A percentile compares a stretch with the other conserved stretches of the same genome.
These are phyloP conservation scores for Lipomyces yamadae DNA, from an alignment of 805 yeast genomes.

Conservation along the genomic window DNA sequence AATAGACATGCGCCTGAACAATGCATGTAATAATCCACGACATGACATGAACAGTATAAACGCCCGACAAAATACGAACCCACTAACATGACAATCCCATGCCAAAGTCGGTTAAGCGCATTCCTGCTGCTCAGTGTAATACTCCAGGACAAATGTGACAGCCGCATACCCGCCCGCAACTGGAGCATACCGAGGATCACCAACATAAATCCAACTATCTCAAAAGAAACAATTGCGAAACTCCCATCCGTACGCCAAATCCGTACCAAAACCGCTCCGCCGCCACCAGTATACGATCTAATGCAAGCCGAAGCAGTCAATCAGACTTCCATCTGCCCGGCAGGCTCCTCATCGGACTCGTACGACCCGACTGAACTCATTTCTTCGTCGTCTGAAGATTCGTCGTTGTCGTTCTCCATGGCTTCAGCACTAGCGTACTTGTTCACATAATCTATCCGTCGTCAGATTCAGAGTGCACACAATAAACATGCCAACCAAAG, in stretches of 20 bases:
- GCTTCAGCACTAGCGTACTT: slow-evolving; percentile 65
- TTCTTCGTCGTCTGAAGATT: slow-evolving; percentile 46
- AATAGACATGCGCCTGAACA: not conserved
- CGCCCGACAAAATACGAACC: not conserved
- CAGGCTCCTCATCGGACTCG: slow-evolving; percentile 49
- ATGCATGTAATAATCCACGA: not conserved
- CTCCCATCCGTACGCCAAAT: slow-evolving; percentile 5
- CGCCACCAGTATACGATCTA: not conserved
- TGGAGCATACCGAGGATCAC: not conserved
- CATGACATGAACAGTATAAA: not conserved
- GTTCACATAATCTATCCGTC: slow-evolving; percentile 59
- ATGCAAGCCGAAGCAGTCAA: not conserved
- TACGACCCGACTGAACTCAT: slow-evolving; percentile 51
- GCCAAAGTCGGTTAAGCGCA: not conserved
- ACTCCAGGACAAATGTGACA: not conserved
- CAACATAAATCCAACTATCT: not conserved
- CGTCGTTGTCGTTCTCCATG: slow-evolving; percentile 54
- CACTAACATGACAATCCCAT: not conserved
- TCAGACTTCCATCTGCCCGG: slow-evolving; percentile 49
- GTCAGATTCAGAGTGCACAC: not conserved
- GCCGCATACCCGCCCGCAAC: not conserved
- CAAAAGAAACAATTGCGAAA: not conserved
- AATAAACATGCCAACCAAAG: not conserved
- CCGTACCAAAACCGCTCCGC: not conserved
- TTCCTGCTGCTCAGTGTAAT: not conserved